Base-by-base conservation (phyloP, 352 stramenopile species). In the Phytopythium boreale region DNA sequence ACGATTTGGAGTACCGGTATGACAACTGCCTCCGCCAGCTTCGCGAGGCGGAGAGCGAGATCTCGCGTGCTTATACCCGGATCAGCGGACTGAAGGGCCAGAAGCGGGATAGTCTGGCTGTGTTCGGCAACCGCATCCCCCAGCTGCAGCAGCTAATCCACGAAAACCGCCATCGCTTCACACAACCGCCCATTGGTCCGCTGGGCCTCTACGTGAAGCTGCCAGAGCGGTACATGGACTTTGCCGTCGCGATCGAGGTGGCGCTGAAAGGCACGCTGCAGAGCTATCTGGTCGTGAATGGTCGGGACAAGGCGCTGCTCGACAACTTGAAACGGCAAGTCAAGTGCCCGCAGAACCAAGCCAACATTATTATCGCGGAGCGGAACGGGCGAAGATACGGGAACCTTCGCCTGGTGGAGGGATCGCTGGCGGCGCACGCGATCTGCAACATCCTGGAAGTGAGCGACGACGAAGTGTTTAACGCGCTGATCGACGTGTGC, bases 371-470 rank as follows among this genome's bases (percentile, higher is more conserved):
- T 59, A 95, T 95, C 64, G 79, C 84, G 2, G 76, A 87, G 60
- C 79, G 86, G 5, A 76, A 58, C 37, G 71, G 73, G n/a, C 64
- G 71, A 11, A 70, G 82, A 12, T 92, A 95, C 37, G 59, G 58
- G 2, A 84, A 81, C 59, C 61, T 95, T 29, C 80, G 79, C 14
- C 24, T 92, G 0, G 74, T 84, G 7, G 76, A 87, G 34, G 83
- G 83, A 8, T 52, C 68, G 10, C 66, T 93, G 4, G 70, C 68
- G 0, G 50, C 59, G n/a, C 83, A 93, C 47, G 77, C 84, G 14
- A 89, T 95, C 59, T 89, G 78, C 64, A 93, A 90, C 56, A 78
- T 93, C 47, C 52, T 95, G 1, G 80, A 92, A 51, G 77, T 95
- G 12, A 81, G 68, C 20, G 63, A 93, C 36, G 74, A 89, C 51